These are phyloP conservation scores for Naegleria gruberi DNA, from an alignment of 208 protist species.

Conservation along the genomic window DNA sequence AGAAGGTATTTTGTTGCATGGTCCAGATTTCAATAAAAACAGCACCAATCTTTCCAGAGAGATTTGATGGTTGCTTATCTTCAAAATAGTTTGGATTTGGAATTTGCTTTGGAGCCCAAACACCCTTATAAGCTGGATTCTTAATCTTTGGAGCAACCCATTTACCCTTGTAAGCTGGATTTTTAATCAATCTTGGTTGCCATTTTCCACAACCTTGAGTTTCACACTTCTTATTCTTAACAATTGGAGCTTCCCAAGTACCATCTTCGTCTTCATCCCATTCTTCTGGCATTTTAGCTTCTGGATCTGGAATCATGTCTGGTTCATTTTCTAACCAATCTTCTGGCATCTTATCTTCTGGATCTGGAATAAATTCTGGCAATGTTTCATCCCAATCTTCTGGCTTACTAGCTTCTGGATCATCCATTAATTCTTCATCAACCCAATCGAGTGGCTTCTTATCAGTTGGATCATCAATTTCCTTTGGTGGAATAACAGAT, in stretches of 20 bases:
- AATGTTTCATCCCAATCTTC: constrained; percentile 66
- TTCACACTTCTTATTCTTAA: constrained; percentile 68
- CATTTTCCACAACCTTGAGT: constrained; percentile 47
- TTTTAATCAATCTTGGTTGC: constrained; percentile 63
- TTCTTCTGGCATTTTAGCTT: constrained; percentile 72
- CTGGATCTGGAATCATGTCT: constrained; percentile 68
- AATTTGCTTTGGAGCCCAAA: constrained; percentile 71
- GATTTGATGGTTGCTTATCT: constrained; percentile 64
- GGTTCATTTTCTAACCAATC: constrained; percentile 54
- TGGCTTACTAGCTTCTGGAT: constrained; percentile 78
- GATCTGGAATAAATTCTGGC: constrained; percentile 39
- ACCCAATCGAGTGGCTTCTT: constrained; percentile 75
- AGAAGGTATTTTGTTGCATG: constrained; percentile 86
- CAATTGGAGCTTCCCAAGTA: constrained; percentile 62
- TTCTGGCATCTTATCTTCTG: constrained; percentile 46
- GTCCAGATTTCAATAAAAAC: constrained; percentile 90
- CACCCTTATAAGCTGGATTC: constrained; percentile 83
- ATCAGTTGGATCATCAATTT: constrained; percentile 66
- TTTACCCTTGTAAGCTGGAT: constrained; percentile 70
- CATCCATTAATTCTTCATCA: constrained; percentile 56
- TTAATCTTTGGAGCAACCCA: constrained; percentile 70
- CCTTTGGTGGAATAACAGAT: constrained; percentile 71
- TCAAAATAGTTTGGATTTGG: constrained; percentile 74
- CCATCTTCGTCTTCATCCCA: constrained; percentile 81
- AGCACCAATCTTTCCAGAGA: constrained; percentile 51